A percentile compares a stretch with the other conserved stretches of the same genome.
phyloP scores from a whole-genome alignment of 495 filamentous ascomycete genomes.

The Neurospora sp. region DNA sequence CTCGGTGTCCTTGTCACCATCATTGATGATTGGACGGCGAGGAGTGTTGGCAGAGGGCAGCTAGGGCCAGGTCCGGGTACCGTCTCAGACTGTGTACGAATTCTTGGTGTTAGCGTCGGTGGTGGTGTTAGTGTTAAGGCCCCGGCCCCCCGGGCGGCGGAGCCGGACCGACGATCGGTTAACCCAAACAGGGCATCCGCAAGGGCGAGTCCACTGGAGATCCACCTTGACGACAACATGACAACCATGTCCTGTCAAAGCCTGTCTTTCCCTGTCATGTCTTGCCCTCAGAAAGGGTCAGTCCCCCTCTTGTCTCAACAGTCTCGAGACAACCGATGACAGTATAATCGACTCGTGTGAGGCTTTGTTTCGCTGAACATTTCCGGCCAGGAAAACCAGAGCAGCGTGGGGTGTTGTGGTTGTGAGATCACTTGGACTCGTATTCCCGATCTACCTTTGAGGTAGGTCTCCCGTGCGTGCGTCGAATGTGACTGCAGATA shows the following conservation, averaged over 20 bases:
- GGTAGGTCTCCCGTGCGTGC: not conserved
- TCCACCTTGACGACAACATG: not conserved
- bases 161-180: not conserved
- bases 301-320: not conserved
- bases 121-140: not conserved
- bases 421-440: not conserved
- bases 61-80: not conserved
- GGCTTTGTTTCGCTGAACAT: not conserved
- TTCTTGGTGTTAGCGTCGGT: not conserved
- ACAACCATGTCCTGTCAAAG: not conserved
- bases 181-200: not conserved
- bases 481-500: not conserved
- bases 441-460: not conserved
- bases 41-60: not conserved
- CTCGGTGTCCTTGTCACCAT: not conserved
- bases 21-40: not conserved
- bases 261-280: not conserved
- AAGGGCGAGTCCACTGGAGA: not conserved
- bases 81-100: not conserved
- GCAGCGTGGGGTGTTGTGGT: not conserved
- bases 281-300: not conserved
- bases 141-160: not conserved
- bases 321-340: not conserved
- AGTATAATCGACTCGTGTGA: not conserved
- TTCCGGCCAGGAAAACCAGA: not conserved